Conservation (phyloP, 148 eudicot species). For the Cornus suecica region DNA sequence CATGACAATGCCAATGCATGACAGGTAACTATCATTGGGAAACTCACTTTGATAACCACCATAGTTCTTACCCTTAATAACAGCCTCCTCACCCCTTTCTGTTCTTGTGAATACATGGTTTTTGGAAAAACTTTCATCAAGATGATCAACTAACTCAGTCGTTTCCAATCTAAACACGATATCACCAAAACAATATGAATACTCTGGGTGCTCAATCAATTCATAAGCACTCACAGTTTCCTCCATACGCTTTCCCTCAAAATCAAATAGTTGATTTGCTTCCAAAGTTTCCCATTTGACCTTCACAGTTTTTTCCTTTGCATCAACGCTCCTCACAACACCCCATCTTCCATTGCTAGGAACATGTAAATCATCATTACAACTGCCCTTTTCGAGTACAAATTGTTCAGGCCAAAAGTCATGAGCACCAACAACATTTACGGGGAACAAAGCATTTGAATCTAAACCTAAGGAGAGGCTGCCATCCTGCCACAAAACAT, state of each 20-base stretch:
- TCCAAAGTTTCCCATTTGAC: slow-evolving; percentile 53
- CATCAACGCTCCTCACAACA: slow-evolving; percentile 60
- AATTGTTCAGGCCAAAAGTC: slow-evolving; percentile 83
- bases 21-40: slow-evolving; percentile 31
- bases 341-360: slow-evolving; percentile 60
- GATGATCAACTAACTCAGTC: slow-evolving; percentile 20
- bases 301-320: slow-evolving; percentile 72
- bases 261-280: slow-evolving; percentile 12
- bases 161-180: slow-evolving; percentile 49
- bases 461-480: slow-evolving; percentile 56
- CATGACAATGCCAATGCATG: slow-evolving; percentile 65
- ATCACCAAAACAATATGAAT: slow-evolving; percentile 63
- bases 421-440: slow-evolving; percentile 60
- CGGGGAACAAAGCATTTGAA: slow-evolving; percentile 55
- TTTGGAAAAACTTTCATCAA: neutral
- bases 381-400: slow-evolving; percentile 63
- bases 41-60: slow-evolving; percentile 18
- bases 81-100: slow-evolving; percentile 12
- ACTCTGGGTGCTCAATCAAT: slow-evolving; percentile 83
- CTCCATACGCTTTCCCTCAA: slow-evolving; percentile 29
- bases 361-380: slow-evolving; percentile 45
- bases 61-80: slow-evolving; percentile 5
- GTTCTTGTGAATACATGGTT: neutral
- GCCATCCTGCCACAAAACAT: slow-evolving; percentile 97
- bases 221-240: slow-evolving; percentile 96